These are phyloP conservation scores for Calycina herbarum DNA, from an alignment of 2,329 filamentous ascomycete genomes.

Conservation along the genomic window DNA sequence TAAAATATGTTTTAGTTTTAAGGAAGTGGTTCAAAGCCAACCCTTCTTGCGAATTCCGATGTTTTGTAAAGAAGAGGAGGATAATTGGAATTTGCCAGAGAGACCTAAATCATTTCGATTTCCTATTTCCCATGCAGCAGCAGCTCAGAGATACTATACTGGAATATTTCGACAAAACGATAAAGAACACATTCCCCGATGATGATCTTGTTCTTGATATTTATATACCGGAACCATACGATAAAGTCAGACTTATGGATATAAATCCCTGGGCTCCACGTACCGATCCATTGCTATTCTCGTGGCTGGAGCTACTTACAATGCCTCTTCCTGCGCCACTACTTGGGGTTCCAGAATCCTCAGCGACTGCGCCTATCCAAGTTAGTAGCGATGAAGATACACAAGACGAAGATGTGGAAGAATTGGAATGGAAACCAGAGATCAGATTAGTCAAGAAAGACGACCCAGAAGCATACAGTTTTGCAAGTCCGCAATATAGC, in stretches of 20 bases:
- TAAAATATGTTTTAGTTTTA: slow-evolving; percentile 65
- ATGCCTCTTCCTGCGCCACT: slow-evolving; percentile 62
- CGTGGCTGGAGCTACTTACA: slow-evolving; percentile 82
- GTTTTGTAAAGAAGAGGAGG: slow-evolving; percentile 82
- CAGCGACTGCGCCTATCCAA: slow-evolving; percentile 31
- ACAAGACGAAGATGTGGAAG: slow-evolving; percentile 47
- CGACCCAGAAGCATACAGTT: slow-evolving; percentile 86
- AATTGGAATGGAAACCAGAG: slow-evolving; percentile 65
- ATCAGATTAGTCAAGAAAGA: slow-evolving; percentile 79
- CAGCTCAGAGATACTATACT: slow-evolving; percentile 68
- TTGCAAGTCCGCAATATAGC: slow-evolving; percentile 83
- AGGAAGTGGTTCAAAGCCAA: slow-evolving; percentile 87
- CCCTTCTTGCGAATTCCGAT: slow-evolving; percentile 89
- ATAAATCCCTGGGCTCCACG: slow-evolving; percentile 92
- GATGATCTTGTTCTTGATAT: slow-evolving; percentile 86
- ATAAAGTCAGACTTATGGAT: slow-evolving; percentile 73
- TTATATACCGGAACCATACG: slow-evolving; percentile 72
- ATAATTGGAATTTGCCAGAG: slow-evolving; percentile 85
- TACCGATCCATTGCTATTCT: slow-evolving; percentile 87
- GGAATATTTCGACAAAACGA: slow-evolving; percentile 72
- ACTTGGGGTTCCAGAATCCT: slow-evolving; percentile 48
- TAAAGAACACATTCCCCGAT: slow-evolving; percentile 80
- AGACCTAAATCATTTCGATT: slow-evolving; percentile 87
- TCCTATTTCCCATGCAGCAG: slow-evolving; percentile 64
- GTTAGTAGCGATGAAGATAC: slow-evolving; percentile 45